A percentile compares a stretch with the other conserved stretches of the same genome.
These are phyloP conservation scores for Podospora pseudopauciseta DNA, from an alignment of 495 filamentous ascomycete genomes.

Conservation along the genomic window DNA sequence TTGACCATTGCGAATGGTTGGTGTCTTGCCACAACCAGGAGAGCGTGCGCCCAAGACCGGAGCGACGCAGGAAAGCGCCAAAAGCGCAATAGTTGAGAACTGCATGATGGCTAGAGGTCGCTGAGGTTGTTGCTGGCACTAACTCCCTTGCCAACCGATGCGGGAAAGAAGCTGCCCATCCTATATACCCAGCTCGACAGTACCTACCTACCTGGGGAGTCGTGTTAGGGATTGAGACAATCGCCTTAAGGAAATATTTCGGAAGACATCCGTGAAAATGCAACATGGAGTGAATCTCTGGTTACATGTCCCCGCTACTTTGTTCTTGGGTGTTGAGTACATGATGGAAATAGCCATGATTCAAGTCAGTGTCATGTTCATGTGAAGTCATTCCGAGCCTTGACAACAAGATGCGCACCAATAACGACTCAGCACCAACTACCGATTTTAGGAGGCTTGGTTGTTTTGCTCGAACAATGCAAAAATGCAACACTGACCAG, in stretches of 20 bases:
- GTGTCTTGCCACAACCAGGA: constrained; percentile 17
- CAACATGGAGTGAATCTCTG: not conserved
- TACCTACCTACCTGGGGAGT: no score
- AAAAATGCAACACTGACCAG: not conserved
- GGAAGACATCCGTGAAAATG: not conserved
- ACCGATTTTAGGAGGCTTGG: not conserved
- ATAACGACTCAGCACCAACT: not conserved
- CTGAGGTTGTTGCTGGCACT: not conserved
- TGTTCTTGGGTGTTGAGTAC: not conserved
- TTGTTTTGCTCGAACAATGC: not conserved
- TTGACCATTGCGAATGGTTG: constrained; percentile 6
- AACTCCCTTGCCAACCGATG: not conserved
- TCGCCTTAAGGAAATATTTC: not conserved
- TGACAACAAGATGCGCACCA: not conserved
- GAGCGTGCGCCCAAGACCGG: constrained; percentile 6
- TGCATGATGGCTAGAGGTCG: not conserved
- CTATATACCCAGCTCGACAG: not conserved
- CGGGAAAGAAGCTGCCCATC: not conserved
- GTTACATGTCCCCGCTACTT: not conserved
- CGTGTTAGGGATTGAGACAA: not conserved
- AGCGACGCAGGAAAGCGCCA: not conserved
- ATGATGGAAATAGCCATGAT: not conserved
- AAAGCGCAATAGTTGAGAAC: not conserved
- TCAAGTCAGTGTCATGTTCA: not conserved
- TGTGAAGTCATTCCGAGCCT: not conserved